Conservation (phyloP, 2,329 filamentous ascomycete species). For the Ploettnerulaceae sp. region DNA sequence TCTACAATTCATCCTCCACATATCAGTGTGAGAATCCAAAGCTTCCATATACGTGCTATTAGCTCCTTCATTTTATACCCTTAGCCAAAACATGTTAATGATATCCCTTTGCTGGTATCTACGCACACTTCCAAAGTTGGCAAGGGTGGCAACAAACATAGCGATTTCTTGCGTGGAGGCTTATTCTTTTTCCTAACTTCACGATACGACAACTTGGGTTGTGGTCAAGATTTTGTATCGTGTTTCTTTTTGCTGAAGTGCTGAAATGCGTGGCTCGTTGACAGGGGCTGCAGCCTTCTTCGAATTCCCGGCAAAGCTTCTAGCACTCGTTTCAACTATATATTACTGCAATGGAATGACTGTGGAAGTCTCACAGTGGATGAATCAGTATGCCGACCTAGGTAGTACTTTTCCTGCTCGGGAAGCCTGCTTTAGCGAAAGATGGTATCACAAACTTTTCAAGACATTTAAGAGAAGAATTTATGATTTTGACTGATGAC, state of each 20-base stretch:
- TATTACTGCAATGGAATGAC: no score
- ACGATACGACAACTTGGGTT: not conserved
- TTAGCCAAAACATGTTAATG: not conserved
- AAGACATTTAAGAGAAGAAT: slow-evolving; percentile 24
- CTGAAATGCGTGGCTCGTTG: no score
- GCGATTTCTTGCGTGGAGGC: not conserved
- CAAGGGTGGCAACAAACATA: slow-evolving; percentile 4
- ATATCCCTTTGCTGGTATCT: not conserved
- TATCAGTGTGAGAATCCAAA: no score
- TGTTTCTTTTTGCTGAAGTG: slow-evolving; percentile 18
- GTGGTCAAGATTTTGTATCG: not conserved
- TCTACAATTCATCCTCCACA: no score
- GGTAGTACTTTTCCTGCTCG: slow-evolving; percentile 31
- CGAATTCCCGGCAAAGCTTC: no score
- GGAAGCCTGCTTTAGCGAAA: slow-evolving; percentile 8
- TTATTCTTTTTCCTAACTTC: no score
- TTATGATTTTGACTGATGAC: slow-evolving; percentile 22
- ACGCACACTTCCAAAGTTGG: slow-evolving; percentile 1
- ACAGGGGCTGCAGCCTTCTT: no score
- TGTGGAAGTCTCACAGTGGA: no score
- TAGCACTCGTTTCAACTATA: no score
- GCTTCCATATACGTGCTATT: not conserved
- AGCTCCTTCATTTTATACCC: not conserved
- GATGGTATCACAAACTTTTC: slow-evolving; percentile 23
- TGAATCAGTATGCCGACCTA: no score